Conservation (phyloP, 345 rosid genomes). For the Pelargonium nanum region DNA sequence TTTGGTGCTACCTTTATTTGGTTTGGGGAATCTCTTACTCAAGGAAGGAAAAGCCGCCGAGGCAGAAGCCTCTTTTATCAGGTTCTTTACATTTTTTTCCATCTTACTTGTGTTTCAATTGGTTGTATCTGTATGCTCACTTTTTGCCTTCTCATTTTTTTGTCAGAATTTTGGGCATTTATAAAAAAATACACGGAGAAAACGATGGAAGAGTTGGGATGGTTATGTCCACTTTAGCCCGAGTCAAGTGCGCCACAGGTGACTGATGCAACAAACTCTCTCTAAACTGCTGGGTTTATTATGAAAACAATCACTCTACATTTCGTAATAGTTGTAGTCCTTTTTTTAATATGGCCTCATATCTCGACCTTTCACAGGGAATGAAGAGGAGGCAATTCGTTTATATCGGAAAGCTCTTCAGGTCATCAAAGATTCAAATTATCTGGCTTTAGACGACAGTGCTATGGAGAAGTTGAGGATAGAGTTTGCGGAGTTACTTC, state of each 20-base stretch:
- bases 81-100: conserved; percentile 28
- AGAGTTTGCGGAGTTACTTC: conserved; percentile 85
- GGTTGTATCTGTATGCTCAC: conserved; percentile 10
- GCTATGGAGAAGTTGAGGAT: conserved; percentile 68
- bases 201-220: conserved; percentile 71
- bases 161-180: conserved; percentile 50
- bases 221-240: conserved; percentile 77
- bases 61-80: conserved; percentile 47
- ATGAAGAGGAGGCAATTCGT: conserved; percentile 53
- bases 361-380: conserved; percentile 36
- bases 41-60: conserved; percentile 57
- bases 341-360: conserved; percentile 2
- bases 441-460: conserved; percentile 44
- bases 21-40: conserved; percentile 67
- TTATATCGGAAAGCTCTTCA: conserved; percentile 54
- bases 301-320: too few species aligned
- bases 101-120: conserved; percentile 7
- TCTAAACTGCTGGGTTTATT: too few species aligned
- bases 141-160: conserved; percentile 3
- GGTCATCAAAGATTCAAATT: conserved; percentile 54
- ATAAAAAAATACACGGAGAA: conserved; percentile 49
- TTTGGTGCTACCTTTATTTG: conserved; percentile 51
- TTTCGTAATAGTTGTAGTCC: not conserved
- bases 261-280: not conserved
- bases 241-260: conserved; percentile 74